phyloP scores from a whole-genome alignment of 2,329 filamentous ascomycete genomes.

The Hypoxylon rubiginosum region DNA sequence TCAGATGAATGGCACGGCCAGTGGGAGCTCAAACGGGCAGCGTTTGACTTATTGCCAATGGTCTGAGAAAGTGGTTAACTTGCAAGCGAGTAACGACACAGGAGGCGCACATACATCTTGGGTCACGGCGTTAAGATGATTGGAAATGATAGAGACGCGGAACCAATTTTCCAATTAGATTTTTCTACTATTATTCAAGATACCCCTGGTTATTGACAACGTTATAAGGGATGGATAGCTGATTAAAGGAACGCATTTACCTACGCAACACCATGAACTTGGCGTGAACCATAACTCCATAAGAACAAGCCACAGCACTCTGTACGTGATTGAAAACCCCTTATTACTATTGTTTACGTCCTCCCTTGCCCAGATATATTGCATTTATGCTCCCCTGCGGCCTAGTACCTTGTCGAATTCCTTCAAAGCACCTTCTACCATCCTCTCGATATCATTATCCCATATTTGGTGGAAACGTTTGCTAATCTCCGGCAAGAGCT shows the following conservation, averaged over 20 bases:
- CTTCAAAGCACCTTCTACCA: slow-evolving; percentile 40
- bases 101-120: not conserved
- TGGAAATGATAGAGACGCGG: not conserved
- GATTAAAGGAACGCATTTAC: not conserved
- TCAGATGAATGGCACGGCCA: not conserved
- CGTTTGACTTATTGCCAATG: not conserved
- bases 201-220: not conserved
- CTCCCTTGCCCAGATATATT: too few relatives aligned
- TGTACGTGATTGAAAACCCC: too few relatives aligned
- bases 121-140: not conserved
- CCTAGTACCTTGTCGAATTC: slow-evolving; percentile 30
- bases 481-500: slow-evolving; percentile 41
- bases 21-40: not conserved
- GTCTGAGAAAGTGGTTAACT: not conserved
- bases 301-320: too few relatives aligned
- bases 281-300: not conserved
- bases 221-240: not conserved
- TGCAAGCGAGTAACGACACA: not conserved
- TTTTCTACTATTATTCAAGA: not conserved
- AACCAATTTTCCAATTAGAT: not conserved
- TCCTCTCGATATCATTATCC: slow-evolving; percentile 49
- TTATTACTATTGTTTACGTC: too few relatives aligned
- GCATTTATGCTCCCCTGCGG: not conserved
- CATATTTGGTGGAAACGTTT: slow-evolving; percentile 49
- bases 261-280: not conserved